Conservation (phyloP, 2,329 filamentous ascomycete genomes). For the Pezicula rhizophila region DNA sequence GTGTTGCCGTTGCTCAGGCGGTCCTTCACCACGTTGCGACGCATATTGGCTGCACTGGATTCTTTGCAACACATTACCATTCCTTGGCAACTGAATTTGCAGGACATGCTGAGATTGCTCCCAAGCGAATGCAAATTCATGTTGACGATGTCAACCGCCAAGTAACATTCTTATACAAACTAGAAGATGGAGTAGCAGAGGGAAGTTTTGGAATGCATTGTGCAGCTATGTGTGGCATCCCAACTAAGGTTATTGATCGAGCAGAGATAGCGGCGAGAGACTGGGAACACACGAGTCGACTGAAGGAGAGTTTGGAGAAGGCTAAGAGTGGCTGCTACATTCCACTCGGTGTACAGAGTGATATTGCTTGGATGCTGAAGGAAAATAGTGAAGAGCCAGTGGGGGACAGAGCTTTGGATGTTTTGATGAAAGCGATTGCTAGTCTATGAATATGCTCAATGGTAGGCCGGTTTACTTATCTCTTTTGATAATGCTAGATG, state of each 20-base stretch:
- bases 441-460: conserved; percentile 34
- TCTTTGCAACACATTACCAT: conserved; percentile 98
- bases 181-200: conserved; percentile 89
- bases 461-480: no score
- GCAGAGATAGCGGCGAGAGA: conserved; percentile 84
- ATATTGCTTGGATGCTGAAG: conserved; percentile 72
- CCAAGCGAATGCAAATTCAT: conserved; percentile 88
- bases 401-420: conserved; percentile 47
- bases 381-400: conserved; percentile 41
- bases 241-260: conserved; percentile 71
- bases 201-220: conserved; percentile 99
- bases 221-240: conserved; percentile 95
- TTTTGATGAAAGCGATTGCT: conserved; percentile 55
- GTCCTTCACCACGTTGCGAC: conserved; percentile 94
- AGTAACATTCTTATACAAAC: conserved; percentile 95
- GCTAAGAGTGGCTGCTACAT: conserved; percentile 76
- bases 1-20: conserved; percentile 91
- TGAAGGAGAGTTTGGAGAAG: conserved; percentile 82
- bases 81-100: conserved; percentile 88
- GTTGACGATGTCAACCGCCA: conserved; percentile 78
- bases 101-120: conserved; percentile 77
- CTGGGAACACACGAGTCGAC: conserved; percentile 90
- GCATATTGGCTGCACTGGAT: conserved; percentile 88
- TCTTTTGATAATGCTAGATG: no score
- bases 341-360: conserved; percentile 79